These are phyloP conservation scores for Cercospora zeina DNA, from an alignment of 2,329 filamentous ascomycete species.

Conservation along the genomic window DNA sequence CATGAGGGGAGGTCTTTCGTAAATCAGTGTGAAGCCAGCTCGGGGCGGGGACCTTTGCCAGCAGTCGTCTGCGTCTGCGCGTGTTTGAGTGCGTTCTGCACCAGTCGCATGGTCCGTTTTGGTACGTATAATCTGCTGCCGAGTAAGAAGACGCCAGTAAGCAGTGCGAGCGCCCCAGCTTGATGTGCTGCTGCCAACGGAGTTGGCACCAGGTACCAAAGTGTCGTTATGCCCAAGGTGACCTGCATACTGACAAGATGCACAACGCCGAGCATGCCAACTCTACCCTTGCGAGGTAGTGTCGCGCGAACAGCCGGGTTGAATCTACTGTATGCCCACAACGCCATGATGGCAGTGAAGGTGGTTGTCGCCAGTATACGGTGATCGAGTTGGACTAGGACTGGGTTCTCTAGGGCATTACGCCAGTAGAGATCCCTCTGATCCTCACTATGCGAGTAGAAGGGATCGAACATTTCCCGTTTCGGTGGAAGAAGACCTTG, in stretches of 20 bases:
- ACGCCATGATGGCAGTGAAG: constrained; percentile 73
- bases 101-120: constrained; percentile 42
- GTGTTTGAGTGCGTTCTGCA: constrained; percentile 32
- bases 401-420: constrained; percentile 96
- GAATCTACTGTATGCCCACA: constrained; percentile 78
- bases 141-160: constrained; percentile 79
- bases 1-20: neutral
- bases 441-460: constrained; percentile 79
- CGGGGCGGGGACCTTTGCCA: neutral
- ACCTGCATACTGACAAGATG: constrained; percentile 83
- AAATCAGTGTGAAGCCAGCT: neutral
- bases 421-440: constrained; percentile 88
- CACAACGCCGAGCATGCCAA: constrained; percentile 75
- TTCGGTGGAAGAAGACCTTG: constrained; percentile 75
- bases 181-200: constrained; percentile 88
- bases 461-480: constrained; percentile 78
- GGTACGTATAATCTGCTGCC: constrained; percentile 77
- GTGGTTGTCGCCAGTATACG: constrained; percentile 87
- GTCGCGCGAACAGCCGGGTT: constrained; percentile 62
- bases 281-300: constrained; percentile 62
- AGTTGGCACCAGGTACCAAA: constrained; percentile 91
- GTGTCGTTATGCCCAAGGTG: constrained; percentile 79
- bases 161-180: constrained; percentile 79
- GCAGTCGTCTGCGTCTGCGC: constrained; percentile 13
- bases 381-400: constrained; percentile 92